A percentile compares a stretch with the other conserved stretches of the same genome.
Evolutionary conservation across 768 basidiomycete species (phyloP).

Genomic region (Boletus pseudopeckii): DNA sequence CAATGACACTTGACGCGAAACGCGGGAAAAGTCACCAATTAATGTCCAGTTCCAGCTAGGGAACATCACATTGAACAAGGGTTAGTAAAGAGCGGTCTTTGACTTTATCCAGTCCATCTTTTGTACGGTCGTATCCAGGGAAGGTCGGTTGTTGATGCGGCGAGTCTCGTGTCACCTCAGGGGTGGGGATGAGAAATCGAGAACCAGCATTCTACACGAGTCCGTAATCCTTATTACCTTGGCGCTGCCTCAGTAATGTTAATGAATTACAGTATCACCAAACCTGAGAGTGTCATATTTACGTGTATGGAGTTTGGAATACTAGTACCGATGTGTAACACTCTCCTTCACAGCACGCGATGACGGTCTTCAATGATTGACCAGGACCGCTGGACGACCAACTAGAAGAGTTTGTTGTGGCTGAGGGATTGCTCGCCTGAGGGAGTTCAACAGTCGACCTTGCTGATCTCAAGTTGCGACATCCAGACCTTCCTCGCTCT

Average conservation of each 20-base stretch:
- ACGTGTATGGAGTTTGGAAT: too few relatives aligned
- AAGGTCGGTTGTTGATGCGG: not conserved
- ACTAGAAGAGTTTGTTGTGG: not conserved
- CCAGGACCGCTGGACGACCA: not conserved
- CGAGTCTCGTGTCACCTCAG: not conserved
- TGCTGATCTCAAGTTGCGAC: not conserved
- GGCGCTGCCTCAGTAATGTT: not conserved
- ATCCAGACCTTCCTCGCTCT: not conserved
- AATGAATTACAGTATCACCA: too few relatives aligned
- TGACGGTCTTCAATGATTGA: not conserved
- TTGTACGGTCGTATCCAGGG: conserved; percentile 1
- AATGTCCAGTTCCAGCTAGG: conserved; percentile 10
- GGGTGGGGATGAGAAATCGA: not conserved
- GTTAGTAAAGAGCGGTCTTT: not conserved
- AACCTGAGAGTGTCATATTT: too few relatives aligned
- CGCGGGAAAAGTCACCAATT: conserved; percentile 9
- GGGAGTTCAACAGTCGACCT: not conserved
- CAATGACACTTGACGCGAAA: not conserved
- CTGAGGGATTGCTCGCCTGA: not conserved
- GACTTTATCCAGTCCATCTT: not conserved
- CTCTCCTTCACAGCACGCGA: not conserved
- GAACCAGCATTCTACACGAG: not conserved
- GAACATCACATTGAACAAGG: conserved; percentile 9
- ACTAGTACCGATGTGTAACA: not conserved
- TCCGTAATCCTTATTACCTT: not conserved